Base-by-base conservation (phyloP, 441 rosid genomes). In the Theobroma grandiflorum region DNA sequence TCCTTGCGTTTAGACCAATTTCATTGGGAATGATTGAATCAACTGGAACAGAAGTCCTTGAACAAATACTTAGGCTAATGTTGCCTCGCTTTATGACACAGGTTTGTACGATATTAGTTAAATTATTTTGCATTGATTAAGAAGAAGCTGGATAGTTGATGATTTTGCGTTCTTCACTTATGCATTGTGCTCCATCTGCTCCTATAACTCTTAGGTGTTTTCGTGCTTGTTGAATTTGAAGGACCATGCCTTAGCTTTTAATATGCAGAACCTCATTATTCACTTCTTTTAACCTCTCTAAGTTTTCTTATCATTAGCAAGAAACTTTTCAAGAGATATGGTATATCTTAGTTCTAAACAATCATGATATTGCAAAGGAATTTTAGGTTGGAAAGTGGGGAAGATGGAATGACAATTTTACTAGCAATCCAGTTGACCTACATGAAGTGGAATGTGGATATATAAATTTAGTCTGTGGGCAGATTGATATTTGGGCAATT, bases 71-170 rank as follows among this genome's bases (percentile, higher is more conserved):
- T 71, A 87, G 83, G 76, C 86, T 94, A 55, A 94, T 93, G 97
- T 93, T 96, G 81, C 98, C 99, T 0, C 97, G 98, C 78, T 93
- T 96, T 81, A 90, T 93, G 94, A 88, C 93, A 43, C 96, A 96
- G 98, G 99, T 96, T 85, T 75, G 90, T 63, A 42, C 68, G 57
- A 50, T 61, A 22, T 53, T 53, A 10, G 72, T 33, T 55, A 69
- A 58, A 71, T 77, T 76, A 38, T 70, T 70, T 76, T 45, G 22
- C 57, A 9, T 71, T 71, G 16, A 31, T 31, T 83, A 40, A 52
- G 57, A 52, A 31, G 9, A 40, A 9, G 55, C 65, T 38, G 43
- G 58, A n/a, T 52, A 50, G 72, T 47, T 58, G 6, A 43, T 82
- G 11, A 11, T 72, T 9, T 70, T 16, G 59, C 49, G 9, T 26